Evolutionary conservation across 2,329 filamentous ascomycete species (phyloP).

Genomic region (Scytalidium sp.): DNA sequence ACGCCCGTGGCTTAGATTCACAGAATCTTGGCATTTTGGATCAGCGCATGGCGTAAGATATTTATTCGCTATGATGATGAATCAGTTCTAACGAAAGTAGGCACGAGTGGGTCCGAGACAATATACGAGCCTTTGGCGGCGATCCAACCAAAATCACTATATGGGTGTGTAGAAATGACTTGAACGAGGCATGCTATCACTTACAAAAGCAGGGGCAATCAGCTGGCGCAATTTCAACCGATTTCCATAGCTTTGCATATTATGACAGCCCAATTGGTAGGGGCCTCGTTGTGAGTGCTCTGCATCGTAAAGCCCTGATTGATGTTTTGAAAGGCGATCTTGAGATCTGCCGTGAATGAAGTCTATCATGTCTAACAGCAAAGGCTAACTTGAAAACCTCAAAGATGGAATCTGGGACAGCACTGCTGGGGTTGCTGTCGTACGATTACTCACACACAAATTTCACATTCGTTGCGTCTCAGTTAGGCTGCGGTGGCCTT

Average conservation of each 20-base stretch:
- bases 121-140: conserved; percentile 56
- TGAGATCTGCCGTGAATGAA: no score
- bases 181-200: no score
- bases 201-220: no score
- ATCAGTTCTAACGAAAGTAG: no score
- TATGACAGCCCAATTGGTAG: conserved; percentile 39
- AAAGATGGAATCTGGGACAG: conserved; percentile 45
- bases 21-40: conserved; percentile 51
- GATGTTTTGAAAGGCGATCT: no score
- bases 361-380: no score
- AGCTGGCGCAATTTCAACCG: conserved; percentile 32
- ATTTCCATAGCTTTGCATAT: conserved; percentile 49
- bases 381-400: conserved; percentile 45
- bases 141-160: conserved; percentile 35
- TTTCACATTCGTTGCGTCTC: conserved; percentile 5
- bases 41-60: conserved; percentile 53
- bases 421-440: conserved; percentile 23
- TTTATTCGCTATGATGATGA: no score
- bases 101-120: conserved; percentile 57
- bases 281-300: no score
- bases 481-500: conserved; percentile 2
- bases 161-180: no score
- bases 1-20: neutral
- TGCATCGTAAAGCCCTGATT: no score
- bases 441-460: neutral